These are phyloP conservation scores for Hondaea fermentalgiana DNA, from an alignment of 108 stramenopile species.

Conservation along the genomic window DNA sequence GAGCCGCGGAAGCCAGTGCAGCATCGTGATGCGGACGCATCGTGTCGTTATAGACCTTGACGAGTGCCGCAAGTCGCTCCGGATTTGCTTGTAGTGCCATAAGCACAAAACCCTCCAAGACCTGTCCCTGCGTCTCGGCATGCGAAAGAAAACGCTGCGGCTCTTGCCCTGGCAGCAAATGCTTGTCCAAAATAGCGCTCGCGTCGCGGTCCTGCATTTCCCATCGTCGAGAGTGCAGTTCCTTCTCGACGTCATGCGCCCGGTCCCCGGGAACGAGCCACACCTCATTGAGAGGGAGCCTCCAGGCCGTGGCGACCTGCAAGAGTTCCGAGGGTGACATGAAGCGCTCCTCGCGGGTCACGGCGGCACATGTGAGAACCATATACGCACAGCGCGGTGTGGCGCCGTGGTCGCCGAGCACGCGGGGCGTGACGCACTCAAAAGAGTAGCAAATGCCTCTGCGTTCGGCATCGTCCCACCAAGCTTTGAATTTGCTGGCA, in stretches of 20 bases:
- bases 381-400: background rate
- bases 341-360: background rate
- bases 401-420: conserved; percentile 4
- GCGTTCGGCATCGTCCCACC: conserved; percentile 2
- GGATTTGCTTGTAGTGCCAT: background rate
- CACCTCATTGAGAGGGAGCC: conserved; percentile 1
- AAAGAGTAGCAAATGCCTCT: background rate
- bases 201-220: background rate
- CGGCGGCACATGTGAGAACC: background rate
- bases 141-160: background rate
- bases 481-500: background rate
- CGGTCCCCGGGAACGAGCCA: background rate
- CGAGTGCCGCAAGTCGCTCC: background rate
- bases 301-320: background rate
- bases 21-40: background rate
- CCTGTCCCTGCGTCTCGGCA: background rate
- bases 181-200: background rate
- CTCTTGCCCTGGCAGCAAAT: background rate
- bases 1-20: background rate
- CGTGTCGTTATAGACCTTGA: background rate
- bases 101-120: background rate
- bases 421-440: background rate
- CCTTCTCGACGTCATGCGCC: background rate
- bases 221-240: background rate
- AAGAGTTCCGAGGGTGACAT: conserved; percentile 7